Base-by-base conservation (phyloP, 75 land plant species). In the Sequoia sempervirens region DNA sequence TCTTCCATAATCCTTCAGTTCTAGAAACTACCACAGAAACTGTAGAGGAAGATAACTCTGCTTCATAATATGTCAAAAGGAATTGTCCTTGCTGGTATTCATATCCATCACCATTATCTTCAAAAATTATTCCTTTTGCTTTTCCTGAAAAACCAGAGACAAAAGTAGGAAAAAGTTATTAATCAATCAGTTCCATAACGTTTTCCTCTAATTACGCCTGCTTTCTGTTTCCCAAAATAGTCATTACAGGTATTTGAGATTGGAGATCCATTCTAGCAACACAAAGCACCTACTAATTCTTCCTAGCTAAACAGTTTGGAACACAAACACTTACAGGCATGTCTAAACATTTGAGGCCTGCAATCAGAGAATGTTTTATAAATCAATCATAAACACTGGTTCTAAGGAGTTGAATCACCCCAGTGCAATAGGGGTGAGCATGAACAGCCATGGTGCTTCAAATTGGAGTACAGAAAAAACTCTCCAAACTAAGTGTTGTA, bases 41-140 rank as follows among this genome's bases (percentile, higher is more conserved):
- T 4, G 91, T 87, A 45, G 90, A 92, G 43, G 90, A 86, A 13
- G 90, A 79, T 6, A 88, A 87, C 80, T 92, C 91, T 32, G 99
- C 99, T 79, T 82, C 84, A 89, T 97, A 97, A 50, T 93, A 83
- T 58, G 99, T 95, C 84, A 93, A 88, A 13, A 94, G 89, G 87
- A 88, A 97, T 46, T 81, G 81, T 14, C 95, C 96, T 79, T 86
- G 80, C 50, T 86, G 82, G 89, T 85, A 97, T 43, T 83, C 93
- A 94, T 94, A 97, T 72, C 98, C 96, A 89, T 97, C 96, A 58
- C 93, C 96, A 83, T 89, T 92, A 92, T 97, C 99, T 84, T 97
- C 99, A 90, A 88, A 97, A 5, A 95, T 89, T 80, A 92, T 81
- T 69, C 99, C 99, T 92, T 89, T 84, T 43, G 99, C 99, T 87